These are phyloP conservation scores for Nitzschia sp. DNA, from an alignment of 108 stramenopile species.

Conservation along the genomic window DNA sequence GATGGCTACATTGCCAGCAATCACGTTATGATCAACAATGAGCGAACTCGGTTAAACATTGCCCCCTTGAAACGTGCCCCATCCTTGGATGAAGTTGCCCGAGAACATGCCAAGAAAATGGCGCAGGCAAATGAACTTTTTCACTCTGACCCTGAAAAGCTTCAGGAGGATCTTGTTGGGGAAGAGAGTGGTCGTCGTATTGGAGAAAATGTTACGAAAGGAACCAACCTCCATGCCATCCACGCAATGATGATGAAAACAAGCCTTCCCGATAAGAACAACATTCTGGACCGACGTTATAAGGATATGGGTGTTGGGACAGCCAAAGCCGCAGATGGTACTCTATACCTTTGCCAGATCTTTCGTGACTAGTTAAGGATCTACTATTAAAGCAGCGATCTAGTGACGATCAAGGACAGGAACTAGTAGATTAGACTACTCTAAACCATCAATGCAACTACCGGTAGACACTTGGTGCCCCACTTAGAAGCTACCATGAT, in stretches of 20 bases:
- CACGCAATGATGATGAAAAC: constrained; percentile 25
- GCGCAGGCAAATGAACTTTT: constrained; percentile 20
- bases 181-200: not conserved
- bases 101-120: constrained; percentile 31
- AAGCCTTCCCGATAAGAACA: constrained; percentile 27
- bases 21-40: constrained; percentile 45
- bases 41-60: constrained; percentile 20
- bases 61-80: constrained; percentile 27
- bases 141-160: constrained; percentile 15
- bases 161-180: not conserved
- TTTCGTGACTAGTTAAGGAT: constrained; percentile 38
- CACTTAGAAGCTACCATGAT: too few species aligned
- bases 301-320: constrained; percentile 48
- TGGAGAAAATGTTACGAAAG: constrained; percentile 40
- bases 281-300: constrained; percentile 44
- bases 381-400: too few species aligned
- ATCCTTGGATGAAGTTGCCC: constrained; percentile 43
- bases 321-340: constrained; percentile 24
- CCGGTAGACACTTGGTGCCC: too few species aligned
- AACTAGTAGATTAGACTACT: too few species aligned
- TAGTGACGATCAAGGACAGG: too few species aligned
- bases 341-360: constrained; percentile 41
- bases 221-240: constrained; percentile 21
- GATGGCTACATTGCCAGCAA: constrained; percentile 24
- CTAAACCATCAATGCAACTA: too few species aligned